Evolutionary conservation across 345 rosid species (phyloP), one percentile per base, ranked within the genome.

Genomic region (Lepidium sativum): DNA sequence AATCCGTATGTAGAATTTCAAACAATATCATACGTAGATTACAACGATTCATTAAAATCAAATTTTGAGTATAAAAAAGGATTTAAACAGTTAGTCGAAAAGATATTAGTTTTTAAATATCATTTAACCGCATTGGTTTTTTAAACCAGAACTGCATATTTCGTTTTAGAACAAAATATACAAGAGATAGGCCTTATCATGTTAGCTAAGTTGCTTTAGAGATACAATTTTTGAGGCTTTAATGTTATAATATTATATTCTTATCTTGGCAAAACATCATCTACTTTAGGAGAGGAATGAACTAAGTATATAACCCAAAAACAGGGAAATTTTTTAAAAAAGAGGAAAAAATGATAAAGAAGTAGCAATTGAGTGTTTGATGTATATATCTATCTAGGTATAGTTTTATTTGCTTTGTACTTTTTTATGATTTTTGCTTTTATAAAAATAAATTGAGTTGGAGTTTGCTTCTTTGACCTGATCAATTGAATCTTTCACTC

Each of bases 391-490:
- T 44, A 53, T 56, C 63, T 44, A 53, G 45, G 45, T 67, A 39
- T 50, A 73, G 72, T 23, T 23, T 23, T 53, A 66, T 66, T 67
- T 57, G 21, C 57, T 73, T 67, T 67, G 68, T 61, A 39, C 68
- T 35, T 74, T 72, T 59, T 39, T 54, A 27, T 20, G 11, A 37
- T 72, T 72, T 58, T 41, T 74, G 40, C 60, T 68, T 74, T 68
- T 55, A n/a, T n/a, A 33, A 49, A 27, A 34, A 32, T 40, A 67
- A 13, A 48, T 55, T 21, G 53, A 67, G 70, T 68, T 68, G 45
- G 73, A 73, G 77, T 74, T 68, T 74, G 70, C 74, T 74, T 68
- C 74, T 74, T 74, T 74, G 78, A 74, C 78, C 78, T 68, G 74
- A 74, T 68, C 65, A 68, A 69, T 54, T 60, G 70, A 56, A 68